phyloP scores from a whole-genome alignment of 1,284 basidiomycete species.

The Fomitopsis palustris region DNA sequence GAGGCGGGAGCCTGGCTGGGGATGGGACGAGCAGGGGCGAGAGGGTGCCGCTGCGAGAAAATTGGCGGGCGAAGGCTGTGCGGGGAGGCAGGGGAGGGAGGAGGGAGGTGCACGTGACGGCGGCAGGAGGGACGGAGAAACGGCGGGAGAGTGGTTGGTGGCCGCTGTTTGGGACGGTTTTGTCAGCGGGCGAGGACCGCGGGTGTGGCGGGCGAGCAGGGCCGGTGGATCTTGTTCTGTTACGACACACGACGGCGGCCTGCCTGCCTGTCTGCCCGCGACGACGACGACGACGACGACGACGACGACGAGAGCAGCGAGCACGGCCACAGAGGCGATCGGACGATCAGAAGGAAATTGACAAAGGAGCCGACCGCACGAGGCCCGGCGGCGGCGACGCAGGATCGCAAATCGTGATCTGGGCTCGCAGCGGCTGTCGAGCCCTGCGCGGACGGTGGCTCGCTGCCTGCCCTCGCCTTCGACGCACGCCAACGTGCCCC shows the following conservation, averaged over 20 bases:
- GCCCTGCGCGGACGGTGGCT: not conserved
- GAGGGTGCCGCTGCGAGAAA: not conserved
- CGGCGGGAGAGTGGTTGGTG: too few species aligned
- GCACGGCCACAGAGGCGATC: not conserved
- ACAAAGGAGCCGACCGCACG: not conserved
- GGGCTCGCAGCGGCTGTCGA: not conserved
- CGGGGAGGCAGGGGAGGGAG: not conserved
- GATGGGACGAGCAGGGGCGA: not conserved
- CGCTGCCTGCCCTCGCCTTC: not conserved
- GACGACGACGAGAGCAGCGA: too few species aligned
- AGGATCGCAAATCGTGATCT: conserved; percentile 2
- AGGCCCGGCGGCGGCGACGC: not conserved
- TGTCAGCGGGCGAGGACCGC: not conserved
- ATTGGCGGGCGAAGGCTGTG: not conserved
- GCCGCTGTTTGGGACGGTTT: not conserved
- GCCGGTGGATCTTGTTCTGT: too few species aligned
- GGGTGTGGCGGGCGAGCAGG: too few species aligned
- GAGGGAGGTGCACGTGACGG: not conserved
- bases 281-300: too few species aligned
- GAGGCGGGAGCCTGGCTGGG: too few species aligned
- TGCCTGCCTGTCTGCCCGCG: too few species aligned
- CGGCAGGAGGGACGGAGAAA: not conserved
- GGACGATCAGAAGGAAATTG: not conserved
- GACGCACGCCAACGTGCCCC: not conserved
- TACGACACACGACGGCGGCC: too few species aligned